A percentile compares a stretch with the other conserved stretches of the same genome.
Conservation (phyloP, 2,329 filamentous ascomycete species). For the Scedosporium apiospermum region DNA sequence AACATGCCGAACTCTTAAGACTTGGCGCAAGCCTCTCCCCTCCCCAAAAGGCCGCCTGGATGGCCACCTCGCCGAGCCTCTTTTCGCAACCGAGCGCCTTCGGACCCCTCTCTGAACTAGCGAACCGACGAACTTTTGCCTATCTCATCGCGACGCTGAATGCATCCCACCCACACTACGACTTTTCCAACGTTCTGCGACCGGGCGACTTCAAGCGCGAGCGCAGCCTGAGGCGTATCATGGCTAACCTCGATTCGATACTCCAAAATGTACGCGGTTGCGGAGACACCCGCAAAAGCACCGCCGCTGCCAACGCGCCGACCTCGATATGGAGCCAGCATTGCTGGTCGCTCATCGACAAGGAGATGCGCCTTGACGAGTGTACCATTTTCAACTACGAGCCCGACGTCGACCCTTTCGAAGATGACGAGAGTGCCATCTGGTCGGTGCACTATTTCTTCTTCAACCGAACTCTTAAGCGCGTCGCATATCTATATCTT, state of each 20-base stretch:
- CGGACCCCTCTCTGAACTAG: conserved; percentile 77
- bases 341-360: conserved; percentile 88
- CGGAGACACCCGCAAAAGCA: conserved; percentile 23
- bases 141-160: conserved; percentile 96
- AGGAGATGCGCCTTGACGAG: conserved; percentile 85
- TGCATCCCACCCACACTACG: conserved; percentile 83
- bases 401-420: conserved; percentile 82
- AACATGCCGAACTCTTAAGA: conserved; percentile 80
- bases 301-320: conserved; percentile 27
- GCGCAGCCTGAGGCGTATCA: conserved; percentile 67
- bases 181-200: conserved; percentile 86
- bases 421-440: conserved; percentile 84
- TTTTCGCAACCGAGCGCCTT: conserved; percentile 85
- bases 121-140: conserved; percentile 84
- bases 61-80: conserved; percentile 51
- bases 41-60: conserved; percentile 63
- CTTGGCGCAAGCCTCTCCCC: conserved; percentile 82
- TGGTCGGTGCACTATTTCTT: conserved; percentile 98
- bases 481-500: conserved; percentile 88
- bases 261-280: conserved; percentile 73
- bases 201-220: conserved; percentile 86
- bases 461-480: conserved; percentile 86
- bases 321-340: conserved; percentile 71
- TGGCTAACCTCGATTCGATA: conserved; percentile 79
- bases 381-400: conserved; percentile 86